A percentile compares a stretch with the other conserved stretches of the same genome.
phyloP scores from a whole-genome alignment of 2,329 filamentous ascomycete species.

The Ceratocystis cubensis region DNA sequence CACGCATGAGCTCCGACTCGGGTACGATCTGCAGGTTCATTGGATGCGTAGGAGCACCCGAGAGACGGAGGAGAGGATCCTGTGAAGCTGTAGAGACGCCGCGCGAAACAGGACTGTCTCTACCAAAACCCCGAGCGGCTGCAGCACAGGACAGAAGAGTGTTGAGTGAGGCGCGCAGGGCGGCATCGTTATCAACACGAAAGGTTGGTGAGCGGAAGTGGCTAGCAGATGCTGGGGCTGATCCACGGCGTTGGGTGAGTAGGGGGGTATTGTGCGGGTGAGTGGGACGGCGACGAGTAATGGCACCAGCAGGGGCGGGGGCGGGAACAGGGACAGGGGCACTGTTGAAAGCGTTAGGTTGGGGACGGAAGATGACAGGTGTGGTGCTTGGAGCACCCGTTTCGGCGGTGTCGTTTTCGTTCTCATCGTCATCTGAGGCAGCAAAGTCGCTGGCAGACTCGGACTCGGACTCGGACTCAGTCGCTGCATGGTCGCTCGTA shows the following conservation, averaged over 20 bases:
- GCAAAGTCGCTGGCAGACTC: slow-evolving; percentile 23
- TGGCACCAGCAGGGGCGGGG: slow-evolving; percentile 48
- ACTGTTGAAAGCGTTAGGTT: slow-evolving; percentile 66
- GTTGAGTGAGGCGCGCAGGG: slow-evolving; percentile 81
- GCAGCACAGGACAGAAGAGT: slow-evolving; percentile 91
- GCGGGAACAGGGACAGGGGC: slow-evolving; percentile 46
- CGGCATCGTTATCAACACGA: slow-evolving; percentile 84
- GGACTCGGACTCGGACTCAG: slow-evolving; percentile 31
- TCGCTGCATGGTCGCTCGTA: slow-evolving; percentile 27
- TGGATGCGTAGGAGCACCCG: slow-evolving; percentile 38
- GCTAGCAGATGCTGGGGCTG: slow-evolving; percentile 36
- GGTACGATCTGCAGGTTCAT: slow-evolving; percentile 48
- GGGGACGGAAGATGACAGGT: slow-evolving; percentile 55
- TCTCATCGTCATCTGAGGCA: slow-evolving; percentile 33
- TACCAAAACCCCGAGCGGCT: slow-evolving; percentile 65
- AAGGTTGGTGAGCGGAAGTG: slow-evolving; percentile 58
- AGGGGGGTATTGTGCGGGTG: slow-evolving; percentile 39
- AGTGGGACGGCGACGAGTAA: slow-evolving; percentile 33
- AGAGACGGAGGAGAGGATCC: slow-evolving; percentile 30
- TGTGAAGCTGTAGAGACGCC: slow-evolving; percentile 20
- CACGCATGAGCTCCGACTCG: slow-evolving; percentile 45
- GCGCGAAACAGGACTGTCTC: slow-evolving; percentile 31
- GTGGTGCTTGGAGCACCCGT: slow-evolving; percentile 55
- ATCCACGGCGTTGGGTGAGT: slow-evolving; percentile 37
- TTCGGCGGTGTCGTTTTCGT: slow-evolving; percentile 63